Conservation (phyloP, 2,329 filamentous ascomycete species). For the Verticillium longisporum region DNA sequence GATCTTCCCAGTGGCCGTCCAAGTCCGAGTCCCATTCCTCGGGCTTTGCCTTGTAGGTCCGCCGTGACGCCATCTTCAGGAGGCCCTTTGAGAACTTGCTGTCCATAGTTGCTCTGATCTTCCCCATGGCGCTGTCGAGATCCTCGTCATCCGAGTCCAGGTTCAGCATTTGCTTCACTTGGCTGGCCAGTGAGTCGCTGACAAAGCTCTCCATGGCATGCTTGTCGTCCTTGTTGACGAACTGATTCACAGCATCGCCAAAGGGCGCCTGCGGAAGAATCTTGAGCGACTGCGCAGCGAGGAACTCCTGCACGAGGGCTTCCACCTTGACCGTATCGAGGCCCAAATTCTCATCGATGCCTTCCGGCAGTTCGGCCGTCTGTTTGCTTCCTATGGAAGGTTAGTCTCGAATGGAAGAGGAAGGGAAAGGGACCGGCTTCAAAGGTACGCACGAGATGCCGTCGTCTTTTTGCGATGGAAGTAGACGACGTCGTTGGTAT, state of each 20-base stretch:
- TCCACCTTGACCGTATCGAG: conserved; percentile 82
- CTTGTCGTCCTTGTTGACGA: conserved; percentile 92
- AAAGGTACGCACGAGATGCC: conserved; percentile 28
- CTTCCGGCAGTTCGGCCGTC: conserved; percentile 55
- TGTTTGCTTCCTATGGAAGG: conserved; percentile 32
- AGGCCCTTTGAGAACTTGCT: conserved; percentile 62
- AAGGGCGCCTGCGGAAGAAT: conserved; percentile 91
- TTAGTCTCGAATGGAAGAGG: conserved; percentile 12
- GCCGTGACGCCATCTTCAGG: conserved; percentile 39
- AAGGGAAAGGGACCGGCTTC: not conserved
- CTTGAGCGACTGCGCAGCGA: conserved; percentile 80
- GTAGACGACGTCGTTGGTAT: conserved; percentile 87
- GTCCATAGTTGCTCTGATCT: conserved; percentile 63
- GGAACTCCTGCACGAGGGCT: conserved; percentile 79
- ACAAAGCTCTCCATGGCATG: conserved; percentile 82
- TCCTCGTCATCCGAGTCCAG: conserved; percentile 63
- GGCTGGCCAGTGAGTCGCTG: conserved; percentile 60
- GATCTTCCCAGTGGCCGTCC: conserved; percentile 79
- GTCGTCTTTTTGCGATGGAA: conserved; percentile 84
- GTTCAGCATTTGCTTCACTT: conserved; percentile 63
- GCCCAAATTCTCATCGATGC: conserved; percentile 53
- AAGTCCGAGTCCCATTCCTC: conserved; percentile 83
- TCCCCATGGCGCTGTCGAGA: conserved; percentile 67
- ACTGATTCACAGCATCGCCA: conserved; percentile 85
- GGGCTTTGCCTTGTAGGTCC: conserved; percentile 67